Conservation (phyloP, 176 grass and related monocot species). For the Aegilops umbellulata region DNA sequence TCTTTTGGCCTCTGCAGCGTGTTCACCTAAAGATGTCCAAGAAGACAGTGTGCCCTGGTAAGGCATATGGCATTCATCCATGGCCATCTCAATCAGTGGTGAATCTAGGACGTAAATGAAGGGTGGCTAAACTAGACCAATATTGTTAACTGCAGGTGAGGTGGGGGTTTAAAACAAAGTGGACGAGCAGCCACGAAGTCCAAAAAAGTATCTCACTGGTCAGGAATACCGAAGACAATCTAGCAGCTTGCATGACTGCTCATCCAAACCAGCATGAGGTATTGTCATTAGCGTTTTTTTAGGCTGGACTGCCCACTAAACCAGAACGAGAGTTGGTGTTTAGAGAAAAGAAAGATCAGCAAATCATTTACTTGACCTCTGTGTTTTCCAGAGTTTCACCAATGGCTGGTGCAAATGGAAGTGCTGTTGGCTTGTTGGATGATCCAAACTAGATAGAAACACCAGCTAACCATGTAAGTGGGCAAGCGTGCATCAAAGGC, state of each 20-base stretch:
- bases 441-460: background rate
- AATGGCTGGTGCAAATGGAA: background rate
- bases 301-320: background rate
- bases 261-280: background rate
- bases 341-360: background rate
- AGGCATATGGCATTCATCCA: background rate
- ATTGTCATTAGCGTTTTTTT: background rate
- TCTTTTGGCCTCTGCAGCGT: background rate
- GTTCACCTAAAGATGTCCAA: constrained; percentile 7
- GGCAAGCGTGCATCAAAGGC: background rate
- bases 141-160: background rate
- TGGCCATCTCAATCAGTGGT: background rate
- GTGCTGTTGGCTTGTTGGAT: background rate
- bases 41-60: background rate
- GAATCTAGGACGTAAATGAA: too few species aligned
- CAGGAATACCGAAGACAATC: background rate
- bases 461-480: background rate
- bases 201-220: background rate
- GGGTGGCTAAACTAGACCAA: background rate
- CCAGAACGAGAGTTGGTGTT: background rate
- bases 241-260: background rate
- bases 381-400: background rate
- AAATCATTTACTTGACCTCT: background rate
- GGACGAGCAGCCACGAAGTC: background rate
- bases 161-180: background rate